Base-by-base conservation (phyloP, 345 rosid genomes). In the Zanthoxylum bungeanum region DNA sequence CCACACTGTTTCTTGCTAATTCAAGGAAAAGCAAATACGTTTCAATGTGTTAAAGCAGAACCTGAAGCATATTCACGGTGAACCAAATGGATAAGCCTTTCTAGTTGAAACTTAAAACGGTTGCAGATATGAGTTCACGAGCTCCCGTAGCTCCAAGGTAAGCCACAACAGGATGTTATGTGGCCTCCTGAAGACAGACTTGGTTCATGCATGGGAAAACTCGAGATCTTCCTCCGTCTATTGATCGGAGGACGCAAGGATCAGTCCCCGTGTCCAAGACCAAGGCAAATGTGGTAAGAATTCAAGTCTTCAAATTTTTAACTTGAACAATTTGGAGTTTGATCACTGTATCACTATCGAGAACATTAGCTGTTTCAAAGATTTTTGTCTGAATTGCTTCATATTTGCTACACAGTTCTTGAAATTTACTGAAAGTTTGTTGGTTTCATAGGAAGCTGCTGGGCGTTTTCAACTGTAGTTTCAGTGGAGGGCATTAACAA, bases 31-130 rank as follows among this genome's bases (percentile, higher is more conserved):
- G 60, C 69, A 70, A 36, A 76, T 40, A 72, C 76, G 80, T 17
- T 79, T 84, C 82, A 82, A 78, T 42, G 85, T 84, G 57, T 86
- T 86, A 64, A 78, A 70, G 74, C 76, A 60, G 49, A 86, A 84
- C 66, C 79, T 61, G 17, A 78, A 51, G 68, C 82, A 73, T 22
- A 73, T 85, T 65, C 85, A 83, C 61, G 53, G 79, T 82, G 37
- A 86, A 84, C 77, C 70, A 79, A 67, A 71, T 79, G 79, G 78
- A 79, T 5, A 83, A 61, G 79, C 83, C 85, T 39, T 85, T 79
- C 66, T 77, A 84, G 68, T 11, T 82, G 76, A 73, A 34, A 27
- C 67, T 77, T 36, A 80, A 85, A 64, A 60, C 28, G 52, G 77
- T 65, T 68, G 78, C 85, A 0, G 82, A 82, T 50, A 78, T 80